Conservation (phyloP, 352 stramenopile genomes). For the Saprolegnia diclina region DNA sequence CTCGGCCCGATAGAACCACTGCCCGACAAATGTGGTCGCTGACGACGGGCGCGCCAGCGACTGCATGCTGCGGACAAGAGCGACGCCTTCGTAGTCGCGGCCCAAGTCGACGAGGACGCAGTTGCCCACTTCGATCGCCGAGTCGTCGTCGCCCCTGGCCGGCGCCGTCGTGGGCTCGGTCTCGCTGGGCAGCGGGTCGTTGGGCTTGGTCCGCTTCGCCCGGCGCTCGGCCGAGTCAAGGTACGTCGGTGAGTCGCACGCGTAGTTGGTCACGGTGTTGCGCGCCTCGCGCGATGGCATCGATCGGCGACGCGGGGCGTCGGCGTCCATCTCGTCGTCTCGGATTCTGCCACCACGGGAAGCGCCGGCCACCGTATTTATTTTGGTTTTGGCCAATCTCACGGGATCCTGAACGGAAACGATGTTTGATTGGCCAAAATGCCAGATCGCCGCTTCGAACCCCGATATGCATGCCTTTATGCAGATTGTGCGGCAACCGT, state of each 20-base stretch:
- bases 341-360: background rate
- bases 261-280: conserved; percentile 16
- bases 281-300: conserved; percentile 16
- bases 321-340: conserved; percentile 10
- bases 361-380: conserved; percentile 6
- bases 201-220: conserved; percentile 24
- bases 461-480: too few species aligned
- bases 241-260: conserved; percentile 1
- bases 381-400: background rate
- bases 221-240: conserved; percentile 11
- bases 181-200: background rate
- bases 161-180: background rate
- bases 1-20: conserved; percentile 83
- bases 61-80: conserved; percentile 69
- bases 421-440: too few species aligned
- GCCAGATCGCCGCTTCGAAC: too few species aligned
- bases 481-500: too few species aligned
- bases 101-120: conserved; percentile 75
- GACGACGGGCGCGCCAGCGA: conserved; percentile 44
- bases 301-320: background rate
- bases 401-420: too few species aligned
- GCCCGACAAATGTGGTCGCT: conserved; percentile 57
- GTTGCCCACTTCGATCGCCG: conserved; percentile 65
- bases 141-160: conserved; percentile 41
- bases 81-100: conserved; percentile 60